Conservation (phyloP, 257 asterid species). For the Craterostigma plantagineum region DNA sequence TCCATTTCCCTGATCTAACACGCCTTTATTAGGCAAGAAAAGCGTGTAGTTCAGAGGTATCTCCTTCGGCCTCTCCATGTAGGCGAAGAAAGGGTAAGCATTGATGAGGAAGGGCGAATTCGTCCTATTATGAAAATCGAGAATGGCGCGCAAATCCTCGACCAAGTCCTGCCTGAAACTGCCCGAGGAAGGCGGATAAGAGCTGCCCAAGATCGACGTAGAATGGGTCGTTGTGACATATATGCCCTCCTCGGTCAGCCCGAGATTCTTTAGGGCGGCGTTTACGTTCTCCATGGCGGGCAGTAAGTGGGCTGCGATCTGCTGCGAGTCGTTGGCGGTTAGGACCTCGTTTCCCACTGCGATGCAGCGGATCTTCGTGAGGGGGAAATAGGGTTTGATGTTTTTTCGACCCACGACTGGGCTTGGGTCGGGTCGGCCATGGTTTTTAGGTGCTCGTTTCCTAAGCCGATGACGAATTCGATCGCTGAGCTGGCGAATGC, state of each 20-base stretch:
- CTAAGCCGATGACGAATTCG: conserved; percentile 64
- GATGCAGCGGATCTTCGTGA: conserved; percentile 55
- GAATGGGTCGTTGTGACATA: conserved; percentile 67
- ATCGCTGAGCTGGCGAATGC: conserved; percentile 50
- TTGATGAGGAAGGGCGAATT: conserved; percentile 60
- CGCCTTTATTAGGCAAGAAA: conserved; percentile 52
- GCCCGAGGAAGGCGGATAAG: conserved; percentile 83
- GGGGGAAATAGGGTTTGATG: conserved; percentile 43
- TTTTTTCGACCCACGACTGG: conserved; percentile 54
- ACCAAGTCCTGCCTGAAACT: conserved; percentile 41
- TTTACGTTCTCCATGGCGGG: conserved; percentile 65
- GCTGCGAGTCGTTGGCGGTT: conserved; percentile 42
- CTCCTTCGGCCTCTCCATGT: conserved; percentile 39
- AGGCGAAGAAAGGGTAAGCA: conserved; percentile 81
- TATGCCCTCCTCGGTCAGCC: conserved; percentile 39
- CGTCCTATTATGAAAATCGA: conserved; percentile 41
- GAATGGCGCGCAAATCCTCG: conserved; percentile 33
- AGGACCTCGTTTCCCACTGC: conserved; percentile 73
- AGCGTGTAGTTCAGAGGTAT: conserved; percentile 49
- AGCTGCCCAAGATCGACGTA: conserved; percentile 28
- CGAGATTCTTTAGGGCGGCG: conserved; percentile 36
- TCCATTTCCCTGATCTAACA: conserved; percentile 29
- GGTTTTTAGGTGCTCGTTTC: conserved; percentile 48
- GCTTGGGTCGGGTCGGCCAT: conserved; percentile 61
- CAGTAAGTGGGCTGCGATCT: conserved; percentile 32